Evolutionary conservation across 129 eudicot species (phyloP).

Genomic region (Arctium minus): DNA sequence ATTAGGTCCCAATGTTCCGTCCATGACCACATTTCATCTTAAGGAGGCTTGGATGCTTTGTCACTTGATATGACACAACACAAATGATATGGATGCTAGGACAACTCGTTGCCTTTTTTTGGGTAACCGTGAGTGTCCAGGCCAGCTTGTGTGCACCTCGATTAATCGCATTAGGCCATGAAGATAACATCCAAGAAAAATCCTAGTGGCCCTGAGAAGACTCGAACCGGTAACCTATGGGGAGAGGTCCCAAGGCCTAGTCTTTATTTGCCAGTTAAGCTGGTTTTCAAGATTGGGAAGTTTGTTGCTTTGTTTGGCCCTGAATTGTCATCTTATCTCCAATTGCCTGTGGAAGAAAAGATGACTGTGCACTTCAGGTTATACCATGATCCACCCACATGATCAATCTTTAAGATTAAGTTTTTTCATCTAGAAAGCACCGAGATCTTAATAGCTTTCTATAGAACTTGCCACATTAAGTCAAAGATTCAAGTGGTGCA

Average conservation of each 20-base stretch:
- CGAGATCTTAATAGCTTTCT: not conserved
- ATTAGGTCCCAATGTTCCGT: not conserved
- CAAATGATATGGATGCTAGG: not conserved
- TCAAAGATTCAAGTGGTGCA: not conserved
- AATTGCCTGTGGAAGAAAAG: not conserved
- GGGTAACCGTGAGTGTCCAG: too few relatives aligned
- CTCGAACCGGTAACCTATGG: too few relatives aligned
- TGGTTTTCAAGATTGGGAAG: not conserved
- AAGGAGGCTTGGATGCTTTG: not conserved
- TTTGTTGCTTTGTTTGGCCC: not conserved
- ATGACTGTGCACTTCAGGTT: not conserved
- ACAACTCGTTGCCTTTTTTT: not conserved
- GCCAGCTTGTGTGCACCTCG: not conserved
- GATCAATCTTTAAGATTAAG: too few relatives aligned
- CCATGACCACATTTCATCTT: not conserved
- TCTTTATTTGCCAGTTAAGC: not conserved
- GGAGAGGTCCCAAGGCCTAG: too few relatives aligned
- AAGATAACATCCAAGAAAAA: not conserved
- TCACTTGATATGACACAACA: not conserved
- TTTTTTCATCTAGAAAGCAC: not conserved
- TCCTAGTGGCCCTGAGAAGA: too few relatives aligned
- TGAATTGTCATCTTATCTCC: not conserved
- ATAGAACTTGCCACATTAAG: not conserved
- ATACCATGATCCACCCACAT: not conserved
- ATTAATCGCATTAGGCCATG: not conserved